Base-by-base conservation (phyloP, 805 yeast species). In the Nakazawaea molendinolei region DNA sequence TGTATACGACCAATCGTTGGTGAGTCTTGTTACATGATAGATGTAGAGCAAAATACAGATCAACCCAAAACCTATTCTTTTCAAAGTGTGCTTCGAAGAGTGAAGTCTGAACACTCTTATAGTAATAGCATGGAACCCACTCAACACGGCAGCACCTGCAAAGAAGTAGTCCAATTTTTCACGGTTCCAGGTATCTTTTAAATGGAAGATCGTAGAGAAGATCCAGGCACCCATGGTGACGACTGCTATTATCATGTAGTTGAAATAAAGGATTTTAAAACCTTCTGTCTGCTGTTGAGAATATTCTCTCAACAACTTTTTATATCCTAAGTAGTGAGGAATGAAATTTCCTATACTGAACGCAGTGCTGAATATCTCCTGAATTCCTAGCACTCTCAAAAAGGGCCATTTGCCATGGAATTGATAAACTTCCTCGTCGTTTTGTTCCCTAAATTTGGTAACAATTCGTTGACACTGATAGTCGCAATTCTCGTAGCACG, bases 321-420 rank as follows among this genome's bases (percentile, higher is more conserved):
- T 47, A 38, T 61, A 63, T 5, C 75, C 77, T 34, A 57, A 45
- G 48, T 57, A 73, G 51, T 86, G 90, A 2, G 90, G 85, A 10
- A 76, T 39, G 42, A 78, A 71, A 49, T 83, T 83, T 16, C 74
- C 67, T 5, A 83, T 48, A n/a, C 95, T 83, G 55, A 92, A 90
- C 2, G 86, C 15, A 1, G 83, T 77, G 10, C 94, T 80, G 17
- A 79, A 84, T 0, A 86, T 61, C 53, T 92, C 98, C 56, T 92
- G 98, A 9, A 82, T 63, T 0, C 95, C 95, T n/a, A 69, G 58
- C 0, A 83, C 51, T 33, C 98, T 67, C 13, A 65, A 43, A 50
- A 92, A 92, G 2, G 97, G 97, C 98, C 98, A 92, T 61, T 92
- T 92, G 0, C 98, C 98, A 56, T 92, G 96, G 60, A 86, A 92